Percentiles rank a stretch among this genome's conserved stretches.
These are phyloP conservation scores for Aphanomyces invadans DNA, from an alignment of 352 stramenopile genomes.

Conservation along the genomic window DNA sequence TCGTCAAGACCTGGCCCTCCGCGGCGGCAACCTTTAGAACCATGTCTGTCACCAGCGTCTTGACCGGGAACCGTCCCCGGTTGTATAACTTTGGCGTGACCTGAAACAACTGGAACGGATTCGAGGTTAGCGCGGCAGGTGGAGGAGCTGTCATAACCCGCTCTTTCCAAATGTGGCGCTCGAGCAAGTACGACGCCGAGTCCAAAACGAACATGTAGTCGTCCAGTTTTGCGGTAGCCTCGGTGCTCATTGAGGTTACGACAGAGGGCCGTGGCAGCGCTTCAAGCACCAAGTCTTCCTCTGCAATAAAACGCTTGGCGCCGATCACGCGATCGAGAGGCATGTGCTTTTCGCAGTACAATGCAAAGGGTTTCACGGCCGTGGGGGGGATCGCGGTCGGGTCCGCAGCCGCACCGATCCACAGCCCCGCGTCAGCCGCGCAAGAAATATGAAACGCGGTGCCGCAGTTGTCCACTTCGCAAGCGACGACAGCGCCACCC, in stretches of 20 bases:
- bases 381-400: neutral
- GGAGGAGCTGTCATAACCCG: constrained; percentile 26
- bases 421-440: constrained; percentile 63
- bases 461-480: constrained; percentile 69
- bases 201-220: constrained; percentile 70
- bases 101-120: no score
- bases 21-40: constrained; percentile 36
- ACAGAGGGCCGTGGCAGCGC: constrained; percentile 70
- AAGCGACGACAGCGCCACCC: constrained; percentile 69
- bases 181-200: constrained; percentile 54
- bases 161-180: constrained; percentile 31
- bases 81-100: constrained; percentile 31
- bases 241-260: no score
- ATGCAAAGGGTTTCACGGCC: constrained; percentile 43
- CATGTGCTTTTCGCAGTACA: constrained; percentile 82
- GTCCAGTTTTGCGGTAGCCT: constrained; percentile 16
- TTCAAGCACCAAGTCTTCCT: constrained; percentile 75
- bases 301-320: constrained; percentile 76
- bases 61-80: constrained; percentile 28
- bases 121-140: neutral
- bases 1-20: constrained; percentile 32
- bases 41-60: constrained; percentile 33
- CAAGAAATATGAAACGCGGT: constrained; percentile 72
- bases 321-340: constrained; percentile 51
- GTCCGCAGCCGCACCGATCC: constrained; percentile 54